Percentiles rank a stretch among this genome's conserved stretches.
phyloP scores from a whole-genome alignment of 257 asterid genomes.

The Primulina tabacum region DNA sequence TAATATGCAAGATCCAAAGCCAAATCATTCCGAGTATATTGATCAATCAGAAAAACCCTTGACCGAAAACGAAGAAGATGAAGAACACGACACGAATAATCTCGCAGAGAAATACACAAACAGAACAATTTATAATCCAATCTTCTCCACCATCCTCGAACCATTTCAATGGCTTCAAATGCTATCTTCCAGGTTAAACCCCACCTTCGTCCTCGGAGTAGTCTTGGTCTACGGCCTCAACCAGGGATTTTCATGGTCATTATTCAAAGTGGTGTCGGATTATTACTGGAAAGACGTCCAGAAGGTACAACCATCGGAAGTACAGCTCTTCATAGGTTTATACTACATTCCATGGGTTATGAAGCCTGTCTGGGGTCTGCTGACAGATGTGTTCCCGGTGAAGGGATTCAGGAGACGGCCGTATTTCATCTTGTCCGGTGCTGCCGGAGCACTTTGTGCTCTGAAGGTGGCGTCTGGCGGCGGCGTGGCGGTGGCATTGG shows the following conservation, averaged over 20 bases:
- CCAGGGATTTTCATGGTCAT: conserved; percentile 54
- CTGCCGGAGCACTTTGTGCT: conserved; percentile 31
- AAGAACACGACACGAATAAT: not conserved
- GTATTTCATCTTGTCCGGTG: conserved; percentile 50
- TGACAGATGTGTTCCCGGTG: conserved; percentile 59
- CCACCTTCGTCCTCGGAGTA: conserved; percentile 53
- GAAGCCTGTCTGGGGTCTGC: conserved; percentile 65
- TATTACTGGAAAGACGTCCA: conserved; percentile 77
- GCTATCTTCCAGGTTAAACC: conserved; percentile 44
- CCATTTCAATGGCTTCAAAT: conserved; percentile 66
- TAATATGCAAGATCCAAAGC: conserved; percentile 32
- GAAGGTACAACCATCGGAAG: conserved; percentile 58
- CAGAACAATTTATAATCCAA: not conserved
- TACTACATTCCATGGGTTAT: conserved; percentile 66
- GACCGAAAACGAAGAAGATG: conserved; percentile 15
- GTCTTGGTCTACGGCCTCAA: conserved; percentile 54
- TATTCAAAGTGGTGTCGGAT: conserved; percentile 60
- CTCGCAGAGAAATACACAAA: not conserved
- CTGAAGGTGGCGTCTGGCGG: conserved; percentile 33
- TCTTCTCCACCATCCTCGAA: conserved; percentile 22
- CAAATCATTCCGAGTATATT: conserved; percentile 11
- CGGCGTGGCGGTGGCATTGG: conserved; percentile 31
- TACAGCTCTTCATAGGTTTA: conserved; percentile 51
- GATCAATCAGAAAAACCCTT: conserved; percentile 25
- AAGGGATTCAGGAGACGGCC: conserved; percentile 56